phyloP scores from a whole-genome alignment of 2,329 filamentous ascomycete species.

The Microcyclospora pomicola region DNA sequence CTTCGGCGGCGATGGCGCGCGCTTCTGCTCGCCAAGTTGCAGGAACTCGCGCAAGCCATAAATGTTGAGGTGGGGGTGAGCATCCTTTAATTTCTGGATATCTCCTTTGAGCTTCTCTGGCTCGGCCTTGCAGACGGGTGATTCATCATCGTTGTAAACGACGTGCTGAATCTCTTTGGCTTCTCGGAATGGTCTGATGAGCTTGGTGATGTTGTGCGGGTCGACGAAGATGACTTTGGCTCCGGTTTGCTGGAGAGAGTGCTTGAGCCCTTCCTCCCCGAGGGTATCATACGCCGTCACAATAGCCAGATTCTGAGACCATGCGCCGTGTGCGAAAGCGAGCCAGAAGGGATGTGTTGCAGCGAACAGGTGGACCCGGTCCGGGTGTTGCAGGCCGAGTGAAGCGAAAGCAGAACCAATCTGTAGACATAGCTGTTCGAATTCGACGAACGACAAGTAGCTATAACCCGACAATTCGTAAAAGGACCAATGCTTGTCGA shows the following conservation, averaged over 20 bases:
- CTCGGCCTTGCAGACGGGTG: constrained; percentile 24
- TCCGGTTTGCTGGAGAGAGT: constrained; percentile 21
- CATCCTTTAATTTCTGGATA: constrained; percentile 35
- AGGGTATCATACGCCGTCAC: constrained; percentile 22
- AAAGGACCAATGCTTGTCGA: constrained; percentile 7
- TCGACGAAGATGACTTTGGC: constrained; percentile 24
- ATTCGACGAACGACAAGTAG: constrained; percentile 5
- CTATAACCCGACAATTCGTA: constrained; percentile 4
- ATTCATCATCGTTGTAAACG: constrained; percentile 41
- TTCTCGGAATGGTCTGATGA: constrained; percentile 43
- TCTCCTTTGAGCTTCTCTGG: constrained; percentile 36
- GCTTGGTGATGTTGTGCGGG: constrained; percentile 17
- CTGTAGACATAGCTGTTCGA: constrained; percentile 1
- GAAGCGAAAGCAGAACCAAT: constrained; percentile 3
- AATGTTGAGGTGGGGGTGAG: constrained; percentile 35
- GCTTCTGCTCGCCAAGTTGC: constrained; percentile 45
- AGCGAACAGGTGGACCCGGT: constrained; percentile 5
- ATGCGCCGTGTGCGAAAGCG: constrained; percentile 6
- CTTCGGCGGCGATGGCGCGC: constrained; percentile 53
- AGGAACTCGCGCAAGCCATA: constrained; percentile 39
- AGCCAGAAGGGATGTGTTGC: constrained; percentile 5
- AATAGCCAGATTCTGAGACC: constrained; percentile 4
- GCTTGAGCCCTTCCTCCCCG: constrained; percentile 22
- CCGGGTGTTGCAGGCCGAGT: constrained; percentile 3
- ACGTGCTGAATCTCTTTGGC: constrained; percentile 44